Evolutionary conservation across 2,329 filamentous ascomycete genomes (phyloP).

Genomic region (Colletotrichum sublineola): DNA sequence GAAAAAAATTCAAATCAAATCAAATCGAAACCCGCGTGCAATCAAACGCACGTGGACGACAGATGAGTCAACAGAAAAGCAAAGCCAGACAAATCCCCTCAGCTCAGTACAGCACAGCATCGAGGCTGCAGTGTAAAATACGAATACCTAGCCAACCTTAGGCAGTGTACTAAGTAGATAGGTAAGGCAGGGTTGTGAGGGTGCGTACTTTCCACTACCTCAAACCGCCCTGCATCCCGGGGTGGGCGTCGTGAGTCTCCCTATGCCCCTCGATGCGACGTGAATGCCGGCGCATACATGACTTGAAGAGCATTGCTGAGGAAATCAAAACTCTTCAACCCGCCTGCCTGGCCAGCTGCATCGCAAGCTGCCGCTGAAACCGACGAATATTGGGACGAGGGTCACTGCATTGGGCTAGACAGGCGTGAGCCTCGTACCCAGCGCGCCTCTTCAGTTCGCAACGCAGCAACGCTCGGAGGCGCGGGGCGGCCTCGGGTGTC

Average conservation of each 20-base stretch:
- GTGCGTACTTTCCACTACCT: not conserved
- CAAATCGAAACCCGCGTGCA: not conserved
- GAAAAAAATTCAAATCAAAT: not conserved
- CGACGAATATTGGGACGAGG: constrained; percentile 26
- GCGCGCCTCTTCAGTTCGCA: not conserved
- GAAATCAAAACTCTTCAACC: constrained; percentile 15
- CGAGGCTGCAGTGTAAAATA: not conserved
- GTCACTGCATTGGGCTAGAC: constrained; percentile 38
- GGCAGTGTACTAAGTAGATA: not conserved
- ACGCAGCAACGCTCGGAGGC: constrained; percentile 14
- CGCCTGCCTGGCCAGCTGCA: constrained; percentile 20
- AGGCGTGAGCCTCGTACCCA: constrained; percentile 27
- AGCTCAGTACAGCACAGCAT: not conserved
- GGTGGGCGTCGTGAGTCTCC: not conserved
- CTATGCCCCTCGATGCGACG: constrained; percentile 5
- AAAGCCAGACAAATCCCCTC: not conserved
- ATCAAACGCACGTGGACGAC: constrained; percentile 22
- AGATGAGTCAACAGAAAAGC: not conserved
- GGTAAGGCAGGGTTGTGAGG: no score
- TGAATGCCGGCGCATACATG: constrained; percentile 9
- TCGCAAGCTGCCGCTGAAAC: constrained; percentile 40
- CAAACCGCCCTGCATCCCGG: not conserved
- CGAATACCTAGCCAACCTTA: not conserved
- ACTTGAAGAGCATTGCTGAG: not conserved
- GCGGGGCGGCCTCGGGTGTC: constrained; percentile 2